phyloP scores from a whole-genome alignment of 2,329 filamentous ascomycete genomes.

The Claviceps sp. region DNA sequence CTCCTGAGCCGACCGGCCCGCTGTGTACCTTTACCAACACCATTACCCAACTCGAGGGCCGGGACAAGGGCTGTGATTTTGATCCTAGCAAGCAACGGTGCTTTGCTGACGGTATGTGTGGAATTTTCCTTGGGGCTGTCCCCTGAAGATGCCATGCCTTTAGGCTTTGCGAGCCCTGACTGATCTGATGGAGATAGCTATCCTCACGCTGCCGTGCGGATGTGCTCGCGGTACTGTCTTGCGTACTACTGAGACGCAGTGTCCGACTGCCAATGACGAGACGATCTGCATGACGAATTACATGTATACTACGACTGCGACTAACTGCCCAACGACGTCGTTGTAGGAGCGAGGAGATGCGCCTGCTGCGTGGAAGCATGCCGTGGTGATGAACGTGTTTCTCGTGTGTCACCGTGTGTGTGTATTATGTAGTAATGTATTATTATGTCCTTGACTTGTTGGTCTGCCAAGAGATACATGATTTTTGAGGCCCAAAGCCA shows the following conservation, averaged over 20 bases:
- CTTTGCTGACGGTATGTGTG: neutral
- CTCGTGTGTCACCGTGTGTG: too few species aligned
- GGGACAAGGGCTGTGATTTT: neutral
- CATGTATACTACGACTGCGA: constrained; percentile 2
- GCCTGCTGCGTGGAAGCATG: too few species aligned
- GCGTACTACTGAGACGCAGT: neutral
- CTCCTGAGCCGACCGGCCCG: neutral
- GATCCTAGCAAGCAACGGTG: neutral
- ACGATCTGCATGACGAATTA: neutral
- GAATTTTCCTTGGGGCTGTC: too few species aligned
- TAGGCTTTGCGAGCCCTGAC: too few species aligned
- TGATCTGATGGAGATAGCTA: neutral
- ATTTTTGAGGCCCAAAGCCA: too few species aligned
- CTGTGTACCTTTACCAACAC: neutral
- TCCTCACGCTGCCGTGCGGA: constrained; percentile 3
- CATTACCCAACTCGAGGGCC: neutral
- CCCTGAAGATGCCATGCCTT: too few species aligned
- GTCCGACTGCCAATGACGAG: neutral
- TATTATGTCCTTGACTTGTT: too few species aligned
- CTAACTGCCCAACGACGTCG: neutral
- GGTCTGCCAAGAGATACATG: too few species aligned
- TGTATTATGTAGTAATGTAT: too few species aligned
- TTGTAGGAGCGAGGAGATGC: too few species aligned
- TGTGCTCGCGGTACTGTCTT: neutral
- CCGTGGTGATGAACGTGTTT: too few species aligned